Evolutionary conservation across 371 early-diverging fungal species (phyloP).

Genomic region (Mucor sp.): DNA sequence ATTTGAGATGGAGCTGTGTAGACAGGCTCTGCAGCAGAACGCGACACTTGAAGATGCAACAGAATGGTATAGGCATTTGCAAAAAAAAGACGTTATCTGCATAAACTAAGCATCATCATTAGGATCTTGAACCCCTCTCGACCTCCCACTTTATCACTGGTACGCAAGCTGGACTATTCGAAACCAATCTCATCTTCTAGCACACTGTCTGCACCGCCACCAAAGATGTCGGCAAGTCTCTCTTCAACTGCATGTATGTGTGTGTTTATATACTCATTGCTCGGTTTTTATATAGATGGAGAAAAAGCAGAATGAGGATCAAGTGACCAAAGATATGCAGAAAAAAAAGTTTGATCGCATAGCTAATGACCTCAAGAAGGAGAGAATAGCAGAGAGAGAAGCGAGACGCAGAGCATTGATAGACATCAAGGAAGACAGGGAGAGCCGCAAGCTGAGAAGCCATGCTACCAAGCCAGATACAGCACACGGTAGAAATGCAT

Average conservation of each 20-base stretch:
- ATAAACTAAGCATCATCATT: not conserved
- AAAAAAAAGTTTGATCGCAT: slow-evolving; percentile 9
- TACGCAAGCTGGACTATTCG: not conserved
- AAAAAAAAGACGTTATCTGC: not conserved
- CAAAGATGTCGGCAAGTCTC: not conserved
- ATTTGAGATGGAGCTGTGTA: slow-evolving; percentile 35
- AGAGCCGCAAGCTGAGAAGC: slow-evolving; percentile 13
- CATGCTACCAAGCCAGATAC: not conserved
- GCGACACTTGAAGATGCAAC: slow-evolving; percentile 34
- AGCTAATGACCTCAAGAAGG: slow-evolving; percentile 8
- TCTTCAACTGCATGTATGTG: not conserved
- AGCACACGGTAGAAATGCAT: not conserved
- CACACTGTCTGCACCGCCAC: not conserved
- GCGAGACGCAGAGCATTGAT: slow-evolving; percentile 19
- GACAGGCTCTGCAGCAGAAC: slow-evolving; percentile 25
- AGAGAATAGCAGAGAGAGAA: slow-evolving; percentile 17
- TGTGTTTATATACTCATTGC: not conserved
- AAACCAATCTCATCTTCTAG: not conserved
- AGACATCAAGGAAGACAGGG: slow-evolving; percentile 34
- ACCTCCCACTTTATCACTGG: not conserved
- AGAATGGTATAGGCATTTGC: slow-evolving; percentile 29
- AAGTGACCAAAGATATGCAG: not conserved
- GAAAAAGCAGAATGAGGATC: not conserved
- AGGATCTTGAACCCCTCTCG: slow-evolving; percentile 13
- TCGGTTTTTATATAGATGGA: not conserved